Evolutionary conservation across 2,329 filamentous ascomycete species (phyloP), one percentile per base, ranked within the genome.

Genomic region (Herpotrichia juniperi): DNA sequence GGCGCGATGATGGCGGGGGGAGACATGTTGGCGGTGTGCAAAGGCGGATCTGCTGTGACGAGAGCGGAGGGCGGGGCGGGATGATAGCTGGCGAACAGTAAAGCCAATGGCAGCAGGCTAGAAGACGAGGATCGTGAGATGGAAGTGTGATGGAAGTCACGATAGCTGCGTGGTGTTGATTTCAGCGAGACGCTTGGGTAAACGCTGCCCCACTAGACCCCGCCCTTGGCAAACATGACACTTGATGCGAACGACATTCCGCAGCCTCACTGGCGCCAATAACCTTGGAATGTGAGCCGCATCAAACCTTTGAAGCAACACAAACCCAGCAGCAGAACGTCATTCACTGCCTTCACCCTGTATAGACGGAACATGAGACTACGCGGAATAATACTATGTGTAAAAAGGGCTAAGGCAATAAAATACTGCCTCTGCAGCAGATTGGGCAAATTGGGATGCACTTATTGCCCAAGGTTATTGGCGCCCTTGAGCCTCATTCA

Each of bases 1-100:
- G 94, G 94, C 14, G 93, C 93, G 67, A 99, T 96, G 74, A 99
- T 97, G 42, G 94, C 90, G 57, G 88, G 86, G 21, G 93, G 94
- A 51, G 91, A 81, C 93, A 97, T 97, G 54, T 35, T 21, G 59
- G 54, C 79, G 34, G 17, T 12, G 34, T 6, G 26, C 5, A 17
- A 17, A 67, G 62, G 63, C 58, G 63, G 63, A 49, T 63, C 50
- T 59, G 50, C 42, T 53, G 51, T 11, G 46, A 28, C 14, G 46
- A 28, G 42, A 12, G 35, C 37, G 46, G 40, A 46, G 22, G 39
- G 50, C 24, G 40, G 30, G 39, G 34, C 16, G 16, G 28, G 19
- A 28, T 24, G 35, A 45, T 46, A 16, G 11, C 19, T 57, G 55
- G 53, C 49, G 53, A 42, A 26, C 35, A 17, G 46, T 24, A 48